Base-by-base conservation (phyloP, 768 basidiomycete species). In the Mycena venus region DNA sequence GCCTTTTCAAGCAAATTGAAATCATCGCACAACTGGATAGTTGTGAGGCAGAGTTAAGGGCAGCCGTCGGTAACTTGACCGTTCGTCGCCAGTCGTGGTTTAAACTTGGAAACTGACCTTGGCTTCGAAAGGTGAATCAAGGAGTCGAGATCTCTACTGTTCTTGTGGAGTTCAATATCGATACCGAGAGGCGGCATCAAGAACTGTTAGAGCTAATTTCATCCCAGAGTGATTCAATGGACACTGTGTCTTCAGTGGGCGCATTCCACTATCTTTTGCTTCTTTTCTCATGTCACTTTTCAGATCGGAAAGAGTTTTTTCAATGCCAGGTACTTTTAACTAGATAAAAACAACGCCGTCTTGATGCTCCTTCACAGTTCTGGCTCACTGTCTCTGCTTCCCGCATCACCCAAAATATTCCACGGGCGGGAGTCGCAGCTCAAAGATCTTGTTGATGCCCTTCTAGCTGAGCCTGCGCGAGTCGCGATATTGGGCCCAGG, bases 401-500 rank as follows among this genome's bases (percentile, higher is more conserved):
- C 70, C 11, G 62, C 27, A 11, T 58, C 55, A 10, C 68, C 68
- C 8, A 60, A 60, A 29, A 60, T 70, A 12, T 70, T 70, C 34
- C 27, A 70, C 42, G 68, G 70, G 0, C 23, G 70, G 19, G 62
- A 64, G 23, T 15, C 29, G 10, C 62, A 64, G 47, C 70, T 71
- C 4, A 21, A 12, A 10, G 19, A 32, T 14, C 2, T 71, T 31
- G 15, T 62, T 14, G 21, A 21, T 5, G 38, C 11, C 4, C 44
- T 69, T 23, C 23, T 29, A 9, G 9, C 14, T 27, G 40, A 53
- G 3, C 31, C 44, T 4, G 42, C 58, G 21, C 53, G 40, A 1
- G 44, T 31, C 15, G 58, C 58, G n/a, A 73, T 73, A n/a, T 38
- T 73, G 5, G 72, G 72, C 19, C 66, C 72, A 7, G 72, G 72